These are phyloP conservation scores for Globisporangium okanoganense DNA, from an alignment of 352 stramenopile species.

Conservation along the genomic window DNA sequence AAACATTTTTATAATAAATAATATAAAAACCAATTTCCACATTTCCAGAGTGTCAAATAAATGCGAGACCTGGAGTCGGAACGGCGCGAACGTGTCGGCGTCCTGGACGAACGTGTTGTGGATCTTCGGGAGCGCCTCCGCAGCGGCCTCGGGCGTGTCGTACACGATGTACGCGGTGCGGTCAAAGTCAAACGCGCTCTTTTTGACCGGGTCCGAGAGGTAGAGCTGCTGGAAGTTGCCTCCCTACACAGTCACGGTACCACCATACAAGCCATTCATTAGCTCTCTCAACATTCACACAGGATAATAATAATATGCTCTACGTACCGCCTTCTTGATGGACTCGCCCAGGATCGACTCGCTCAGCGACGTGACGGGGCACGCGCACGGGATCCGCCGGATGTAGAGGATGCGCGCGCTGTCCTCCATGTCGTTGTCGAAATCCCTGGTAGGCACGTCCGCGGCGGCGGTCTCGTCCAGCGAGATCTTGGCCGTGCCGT, in stretches of 20 bases:
- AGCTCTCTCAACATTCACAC: conserved; percentile 3
- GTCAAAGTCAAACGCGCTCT: conserved; percentile 84
- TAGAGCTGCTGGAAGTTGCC: conserved; percentile 73
- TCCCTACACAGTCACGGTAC: conserved; percentile 31
- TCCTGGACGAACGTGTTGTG: conserved; percentile 86
- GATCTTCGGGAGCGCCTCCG: conserved; percentile 77
- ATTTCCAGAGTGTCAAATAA: no score
- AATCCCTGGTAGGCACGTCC: conserved; percentile 40
- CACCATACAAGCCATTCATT: neutral
- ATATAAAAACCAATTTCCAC: neutral
- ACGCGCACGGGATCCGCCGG: conserved; percentile 76
- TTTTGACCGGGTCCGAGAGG: conserved; percentile 81
- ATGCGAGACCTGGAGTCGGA: conserved; percentile 78
- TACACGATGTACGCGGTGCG: conserved; percentile 85
- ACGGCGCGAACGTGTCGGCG: conserved; percentile 63
- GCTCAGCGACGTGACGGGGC: conserved; percentile 58
- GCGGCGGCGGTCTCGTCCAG: conserved; percentile 52
- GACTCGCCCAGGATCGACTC: conserved; percentile 66
- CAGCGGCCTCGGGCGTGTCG: conserved; percentile 58
- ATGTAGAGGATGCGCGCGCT: conserved; percentile 77
- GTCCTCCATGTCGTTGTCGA: conserved; percentile 77
- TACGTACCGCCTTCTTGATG: conserved; percentile 77
- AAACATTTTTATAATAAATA: neutral
- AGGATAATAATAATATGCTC: neutral
- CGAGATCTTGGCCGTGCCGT: conserved; percentile 47